A percentile compares a stretch with the other conserved stretches of the same genome.
Conservation (phyloP, 2,329 filamentous ascomycete species). For the Arthroderma sp. region DNA sequence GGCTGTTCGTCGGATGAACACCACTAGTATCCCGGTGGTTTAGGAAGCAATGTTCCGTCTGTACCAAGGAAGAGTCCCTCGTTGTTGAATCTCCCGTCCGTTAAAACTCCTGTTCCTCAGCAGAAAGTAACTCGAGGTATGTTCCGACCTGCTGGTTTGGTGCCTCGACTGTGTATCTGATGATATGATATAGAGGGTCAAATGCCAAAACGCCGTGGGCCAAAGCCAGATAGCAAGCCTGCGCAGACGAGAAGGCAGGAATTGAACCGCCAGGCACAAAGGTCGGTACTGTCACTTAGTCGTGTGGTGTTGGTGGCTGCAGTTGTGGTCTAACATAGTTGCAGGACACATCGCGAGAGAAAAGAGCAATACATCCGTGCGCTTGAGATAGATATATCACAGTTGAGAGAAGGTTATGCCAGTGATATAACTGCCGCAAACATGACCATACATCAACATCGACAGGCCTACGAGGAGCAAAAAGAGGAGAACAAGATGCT, state of each 20-base stretch:
- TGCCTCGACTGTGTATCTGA: background rate
- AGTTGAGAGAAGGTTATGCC: slow-evolving; percentile 62
- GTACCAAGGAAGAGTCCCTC: slow-evolving; percentile 6
- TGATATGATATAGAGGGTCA: slow-evolving; percentile 53
- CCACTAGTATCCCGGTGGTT: background rate
- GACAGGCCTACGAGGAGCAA: slow-evolving; percentile 58
- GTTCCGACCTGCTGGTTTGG: slow-evolving; percentile 9
- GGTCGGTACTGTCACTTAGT: slow-evolving; percentile 40
- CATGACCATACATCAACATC: slow-evolving; percentile 45
- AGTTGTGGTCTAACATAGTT: slow-evolving; percentile 4
- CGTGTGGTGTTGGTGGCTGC: background rate
- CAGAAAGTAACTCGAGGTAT: slow-evolving; percentile 68
- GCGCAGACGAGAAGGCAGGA: slow-evolving; percentile 85
- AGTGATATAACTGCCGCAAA: slow-evolving; percentile 51
- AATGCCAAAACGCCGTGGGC: slow-evolving; percentile 74
- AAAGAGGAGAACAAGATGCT: slow-evolving; percentile 69
- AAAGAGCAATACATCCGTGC: slow-evolving; percentile 95
- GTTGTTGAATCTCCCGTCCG: slow-evolving; percentile 42
- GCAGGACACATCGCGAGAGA: slow-evolving; percentile 85
- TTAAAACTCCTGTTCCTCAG: slow-evolving; percentile 49
- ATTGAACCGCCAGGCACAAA: slow-evolving; percentile 86
- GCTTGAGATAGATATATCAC: slow-evolving; percentile 79
- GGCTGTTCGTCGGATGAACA: too few species aligned
- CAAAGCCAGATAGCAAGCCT: slow-evolving; percentile 92
- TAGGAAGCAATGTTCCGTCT: background rate